Percentiles rank a stretch among this genome's conserved stretches.
Evolutionary conservation across 2,329 filamentous ascomycete species (phyloP).

Genomic region (Hypoxylon rubiginosum): DNA sequence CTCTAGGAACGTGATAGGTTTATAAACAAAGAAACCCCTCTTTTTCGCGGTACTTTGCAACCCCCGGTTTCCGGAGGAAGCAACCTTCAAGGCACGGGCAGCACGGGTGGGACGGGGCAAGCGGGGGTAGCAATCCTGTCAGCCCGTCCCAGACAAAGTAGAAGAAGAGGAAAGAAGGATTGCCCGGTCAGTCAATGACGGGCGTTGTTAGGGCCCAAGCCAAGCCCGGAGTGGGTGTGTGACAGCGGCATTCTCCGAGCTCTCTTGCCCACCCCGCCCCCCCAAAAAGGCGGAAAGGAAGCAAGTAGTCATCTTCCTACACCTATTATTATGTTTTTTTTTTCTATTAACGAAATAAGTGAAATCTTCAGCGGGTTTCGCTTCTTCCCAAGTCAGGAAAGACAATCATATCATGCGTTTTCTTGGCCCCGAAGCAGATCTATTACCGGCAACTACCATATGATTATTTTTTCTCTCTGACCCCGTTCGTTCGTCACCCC

Average conservation of each 20-base stretch:
- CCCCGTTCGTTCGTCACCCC: neutral
- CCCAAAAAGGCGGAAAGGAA: slow-evolving; percentile 4
- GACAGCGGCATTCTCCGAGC: slow-evolving; percentile 7
- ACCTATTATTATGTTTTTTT: neutral
- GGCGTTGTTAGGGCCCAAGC: slow-evolving; percentile 4
- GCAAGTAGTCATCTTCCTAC: neutral
- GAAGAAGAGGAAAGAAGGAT: slow-evolving; percentile 11
- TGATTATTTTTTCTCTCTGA: slow-evolving; percentile 1
- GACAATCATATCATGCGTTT: neutral
- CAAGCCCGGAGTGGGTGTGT: slow-evolving; percentile 22
- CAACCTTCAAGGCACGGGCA: no score
- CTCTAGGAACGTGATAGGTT: neutral
- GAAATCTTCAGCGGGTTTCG: no score
- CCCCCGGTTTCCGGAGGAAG: neutral
- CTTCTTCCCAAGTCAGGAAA: neutral
- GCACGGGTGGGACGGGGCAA: slow-evolving; percentile 3
- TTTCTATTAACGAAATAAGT: neutral
- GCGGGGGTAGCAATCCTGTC: slow-evolving; percentile 30
- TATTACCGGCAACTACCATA: neutral
- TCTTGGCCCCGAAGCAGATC: neutral
- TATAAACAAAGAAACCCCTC: neutral
- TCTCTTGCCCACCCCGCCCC: neutral
- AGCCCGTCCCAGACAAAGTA: slow-evolving; percentile 16
- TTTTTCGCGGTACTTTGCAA: slow-evolving; percentile 4
- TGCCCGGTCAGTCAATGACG: slow-evolving; percentile 19